Evolutionary conservation across 208 protist genomes (phyloP).

Genomic region (Trichomonas tenax): DNA sequence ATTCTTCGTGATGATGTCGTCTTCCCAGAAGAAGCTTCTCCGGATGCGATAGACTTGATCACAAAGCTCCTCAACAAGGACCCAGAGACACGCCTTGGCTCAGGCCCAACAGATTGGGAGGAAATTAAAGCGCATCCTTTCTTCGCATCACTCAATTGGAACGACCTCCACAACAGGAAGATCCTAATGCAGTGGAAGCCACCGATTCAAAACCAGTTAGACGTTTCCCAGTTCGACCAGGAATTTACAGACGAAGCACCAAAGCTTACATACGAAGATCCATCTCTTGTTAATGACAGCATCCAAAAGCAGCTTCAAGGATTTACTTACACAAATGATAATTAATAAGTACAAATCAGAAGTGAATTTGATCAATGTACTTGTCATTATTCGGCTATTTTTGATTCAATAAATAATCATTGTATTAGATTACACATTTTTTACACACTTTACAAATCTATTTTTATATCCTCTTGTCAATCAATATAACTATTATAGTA

Average conservation of each 20-base stretch:
- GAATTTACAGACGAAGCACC: constrained; percentile 29
- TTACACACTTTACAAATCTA: no score
- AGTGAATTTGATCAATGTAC: no score
- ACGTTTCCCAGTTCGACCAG: constrained; percentile 27
- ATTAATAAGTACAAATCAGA: background rate
- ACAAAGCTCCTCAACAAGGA: constrained; percentile 32
- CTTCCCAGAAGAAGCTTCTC: constrained; percentile 37
- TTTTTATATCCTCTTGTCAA: no score
- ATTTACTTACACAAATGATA: background rate
- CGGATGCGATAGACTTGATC: constrained; percentile 36
- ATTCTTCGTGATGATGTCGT: constrained; percentile 40
- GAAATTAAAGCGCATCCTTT: constrained; percentile 43
- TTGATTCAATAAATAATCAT: no score
- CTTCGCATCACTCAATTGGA: constrained; percentile 31
- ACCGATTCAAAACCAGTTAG: background rate
- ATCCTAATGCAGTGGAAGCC: constrained; percentile 23
- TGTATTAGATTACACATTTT: no score
- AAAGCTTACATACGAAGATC: background rate
- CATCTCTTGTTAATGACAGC: background rate
- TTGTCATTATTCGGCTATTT: no score
- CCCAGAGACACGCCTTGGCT: constrained; percentile 33
- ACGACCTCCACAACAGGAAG: constrained; percentile 8
- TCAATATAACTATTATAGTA: no score
- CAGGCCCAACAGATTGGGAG: constrained; percentile 25
- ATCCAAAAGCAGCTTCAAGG: background rate